Conservation (phyloP, 23 red algal species). For the Gracilaria caudata region DNA sequence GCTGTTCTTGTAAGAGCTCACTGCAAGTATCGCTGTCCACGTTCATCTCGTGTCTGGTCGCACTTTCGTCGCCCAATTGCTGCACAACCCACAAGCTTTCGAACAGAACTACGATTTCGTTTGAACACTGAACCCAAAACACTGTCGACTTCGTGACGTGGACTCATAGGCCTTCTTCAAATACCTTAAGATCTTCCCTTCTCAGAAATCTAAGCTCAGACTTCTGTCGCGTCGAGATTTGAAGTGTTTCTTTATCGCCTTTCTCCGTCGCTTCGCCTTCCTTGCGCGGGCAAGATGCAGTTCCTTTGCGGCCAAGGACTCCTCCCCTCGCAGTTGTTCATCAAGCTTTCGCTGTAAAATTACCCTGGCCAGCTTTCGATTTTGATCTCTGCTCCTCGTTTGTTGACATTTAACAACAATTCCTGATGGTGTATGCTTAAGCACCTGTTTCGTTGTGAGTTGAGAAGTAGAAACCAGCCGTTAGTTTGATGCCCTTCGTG, state of each 20-base stretch:
- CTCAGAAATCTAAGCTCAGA: constrained; percentile 30
- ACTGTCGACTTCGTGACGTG: not conserved
- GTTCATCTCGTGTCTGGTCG: too few species aligned
- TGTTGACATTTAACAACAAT: constrained; percentile 88
- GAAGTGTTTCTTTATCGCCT: constrained; percentile 90
- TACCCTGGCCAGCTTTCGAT: constrained; percentile 74
- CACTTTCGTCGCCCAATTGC: too few species aligned
- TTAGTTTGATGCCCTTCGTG: not conserved
- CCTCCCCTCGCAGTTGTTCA: constrained; percentile 65
- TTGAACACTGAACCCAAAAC: not conserved
- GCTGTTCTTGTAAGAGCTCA: too few species aligned
- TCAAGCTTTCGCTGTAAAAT: constrained; percentile 80
- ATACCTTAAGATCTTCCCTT: not conserved
- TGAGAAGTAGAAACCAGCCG: not conserved
- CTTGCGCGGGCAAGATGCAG: constrained; percentile 67
- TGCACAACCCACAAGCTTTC: too few species aligned
- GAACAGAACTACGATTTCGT: too few species aligned
- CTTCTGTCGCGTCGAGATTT: constrained; percentile 80
- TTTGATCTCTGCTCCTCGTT: constrained; percentile 75
- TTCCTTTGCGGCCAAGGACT: constrained; percentile 68
- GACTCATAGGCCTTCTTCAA: not conserved
- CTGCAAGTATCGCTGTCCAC: too few species aligned
- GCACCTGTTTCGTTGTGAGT: constrained; percentile 1
- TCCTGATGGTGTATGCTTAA: constrained; percentile 87
- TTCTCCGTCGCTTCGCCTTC: constrained; percentile 71